phyloP scores from a whole-genome alignment of 257 asterid genomes.

The Rehmannia glutinosa region DNA sequence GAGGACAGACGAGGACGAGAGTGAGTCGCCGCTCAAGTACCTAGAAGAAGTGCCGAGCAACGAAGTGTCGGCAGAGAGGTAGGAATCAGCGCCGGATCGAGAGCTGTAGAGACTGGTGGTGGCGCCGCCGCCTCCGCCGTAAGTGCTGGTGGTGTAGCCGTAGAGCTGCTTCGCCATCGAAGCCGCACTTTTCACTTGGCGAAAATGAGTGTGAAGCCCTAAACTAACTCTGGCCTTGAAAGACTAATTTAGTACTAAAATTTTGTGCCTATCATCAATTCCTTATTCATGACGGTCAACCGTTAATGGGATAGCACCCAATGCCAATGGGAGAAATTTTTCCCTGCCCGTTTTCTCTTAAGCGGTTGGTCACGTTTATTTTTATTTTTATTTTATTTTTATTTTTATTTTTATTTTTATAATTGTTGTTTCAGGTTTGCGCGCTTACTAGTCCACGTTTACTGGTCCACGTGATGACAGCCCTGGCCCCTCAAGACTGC shows the following conservation, averaged over 20 bases:
- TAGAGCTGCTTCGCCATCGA: conserved; percentile 58
- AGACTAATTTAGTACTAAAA: not conserved
- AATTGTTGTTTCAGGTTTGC: no score
- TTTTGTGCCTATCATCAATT: not conserved
- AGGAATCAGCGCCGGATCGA: conserved; percentile 49
- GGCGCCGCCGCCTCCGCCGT: conserved; percentile 35
- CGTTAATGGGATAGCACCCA: not conserved
- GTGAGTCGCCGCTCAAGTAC: conserved; percentile 45
- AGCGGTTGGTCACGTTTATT: not conserved
- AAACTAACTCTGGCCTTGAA: conserved; percentile 11
- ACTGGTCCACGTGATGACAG: no score
- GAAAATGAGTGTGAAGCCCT: conserved; percentile 25
- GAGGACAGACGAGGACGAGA: conserved; percentile 39
- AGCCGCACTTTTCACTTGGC: not conserved
- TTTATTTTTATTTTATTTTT: no score
- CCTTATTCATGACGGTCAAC: not conserved
- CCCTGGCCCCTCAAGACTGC: no score
- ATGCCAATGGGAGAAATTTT: not conserved
- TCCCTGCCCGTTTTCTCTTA: conserved; percentile 1
- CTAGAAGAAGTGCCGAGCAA: conserved; percentile 48
- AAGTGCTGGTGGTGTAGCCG: conserved; percentile 43
- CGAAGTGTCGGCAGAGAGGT: conserved; percentile 40
- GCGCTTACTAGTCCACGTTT: no score
- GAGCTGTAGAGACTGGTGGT: conserved; percentile 31
- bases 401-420: no score